Evolutionary conservation across 495 filamentous ascomycete species (phyloP).

Genomic region (Ramalina intermedia): DNA sequence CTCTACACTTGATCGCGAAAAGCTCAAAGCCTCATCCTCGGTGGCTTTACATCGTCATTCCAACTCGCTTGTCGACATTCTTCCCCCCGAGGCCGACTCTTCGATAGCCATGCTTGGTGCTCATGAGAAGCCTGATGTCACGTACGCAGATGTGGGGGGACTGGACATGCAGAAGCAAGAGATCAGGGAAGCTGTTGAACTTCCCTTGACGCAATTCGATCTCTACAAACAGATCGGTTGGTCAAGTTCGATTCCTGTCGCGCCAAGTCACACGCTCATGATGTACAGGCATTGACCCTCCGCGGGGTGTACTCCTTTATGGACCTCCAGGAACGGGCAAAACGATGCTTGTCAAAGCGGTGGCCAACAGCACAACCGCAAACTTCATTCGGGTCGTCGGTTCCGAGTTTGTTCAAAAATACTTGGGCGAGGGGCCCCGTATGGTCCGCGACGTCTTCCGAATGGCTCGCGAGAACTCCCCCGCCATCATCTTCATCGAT

Average conservation of each 20-base stretch:
- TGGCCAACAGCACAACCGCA: constrained; percentile 94
- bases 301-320: constrained; percentile 88
- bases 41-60: constrained; percentile 96
- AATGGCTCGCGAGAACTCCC: constrained; percentile 96
- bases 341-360: constrained; percentile 97
- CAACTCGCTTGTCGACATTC: constrained; percentile 94
- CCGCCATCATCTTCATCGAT: constrained; percentile 98
- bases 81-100: constrained; percentile 93
- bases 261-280: constrained; percentile 14
- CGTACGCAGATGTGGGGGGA: constrained; percentile 94
- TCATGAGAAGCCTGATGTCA: constrained; percentile 96
- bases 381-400: constrained; percentile 97
- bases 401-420: constrained; percentile 97
- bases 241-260: constrained; percentile 6
- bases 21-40: constrained; percentile 91
- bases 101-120: constrained; percentile 96
- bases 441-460: constrained; percentile 99
- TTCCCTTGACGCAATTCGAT: constrained; percentile 92
- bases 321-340: constrained; percentile 95
- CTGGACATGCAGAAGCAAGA: constrained; percentile 99
- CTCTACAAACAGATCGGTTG: constrained; percentile 89
- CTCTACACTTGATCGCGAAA: constrained; percentile 94
- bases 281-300: constrained; percentile 73
- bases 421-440: constrained; percentile 89
- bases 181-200: constrained; percentile 91